phyloP scores from a whole-genome alignment of 2,329 filamentous ascomycete genomes.

The Furcasterigmium sp. region DNA sequence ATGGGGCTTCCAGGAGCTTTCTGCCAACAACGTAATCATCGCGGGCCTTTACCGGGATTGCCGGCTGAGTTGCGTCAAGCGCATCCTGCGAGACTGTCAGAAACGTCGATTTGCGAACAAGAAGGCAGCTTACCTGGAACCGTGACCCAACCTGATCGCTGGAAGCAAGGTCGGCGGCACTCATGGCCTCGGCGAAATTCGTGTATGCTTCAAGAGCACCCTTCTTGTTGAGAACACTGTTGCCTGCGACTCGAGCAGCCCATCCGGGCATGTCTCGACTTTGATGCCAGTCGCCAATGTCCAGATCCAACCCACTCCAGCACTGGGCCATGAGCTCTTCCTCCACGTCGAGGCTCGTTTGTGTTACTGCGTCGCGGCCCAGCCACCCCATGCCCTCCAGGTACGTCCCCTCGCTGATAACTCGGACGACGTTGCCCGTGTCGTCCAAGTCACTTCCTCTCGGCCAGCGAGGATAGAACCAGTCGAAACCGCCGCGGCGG shows the following conservation, averaged over 20 bases:
- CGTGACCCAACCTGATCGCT: slow-evolving; percentile 37
- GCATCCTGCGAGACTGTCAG: slow-evolving; percentile 29
- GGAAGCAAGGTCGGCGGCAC: slow-evolving; percentile 59
- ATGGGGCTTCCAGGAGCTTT: slow-evolving; percentile 40
- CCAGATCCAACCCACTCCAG: slow-evolving; percentile 64
- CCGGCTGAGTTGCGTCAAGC: slow-evolving; percentile 60
- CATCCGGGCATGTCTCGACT: slow-evolving; percentile 32
- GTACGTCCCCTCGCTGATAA: slow-evolving; percentile 80
- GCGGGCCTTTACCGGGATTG: slow-evolving; percentile 37
- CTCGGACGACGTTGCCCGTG: slow-evolving; percentile 63
- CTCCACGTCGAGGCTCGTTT: slow-evolving; percentile 34
- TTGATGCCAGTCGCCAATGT: slow-evolving; percentile 52
- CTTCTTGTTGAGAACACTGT: slow-evolving; percentile 18
- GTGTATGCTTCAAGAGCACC: slow-evolving; percentile 45
- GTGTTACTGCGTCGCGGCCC: slow-evolving; percentile 49
- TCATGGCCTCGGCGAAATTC: slow-evolving; percentile 53
- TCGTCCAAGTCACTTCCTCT: slow-evolving; percentile 64
- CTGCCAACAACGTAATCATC: slow-evolving; percentile 48
- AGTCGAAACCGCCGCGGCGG: slow-evolving; percentile 79
- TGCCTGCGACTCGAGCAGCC: slow-evolving; percentile 20
- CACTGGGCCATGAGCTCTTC: slow-evolving; percentile 60
- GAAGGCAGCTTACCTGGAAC: slow-evolving; percentile 22
- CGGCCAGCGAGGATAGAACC: slow-evolving; percentile 79
- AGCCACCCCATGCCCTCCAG: slow-evolving; percentile 72
- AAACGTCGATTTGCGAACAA: background rate